phyloP scores from a whole-genome alignment of 306 rosid genomes.

The Astragalus glycyphyllos region DNA sequence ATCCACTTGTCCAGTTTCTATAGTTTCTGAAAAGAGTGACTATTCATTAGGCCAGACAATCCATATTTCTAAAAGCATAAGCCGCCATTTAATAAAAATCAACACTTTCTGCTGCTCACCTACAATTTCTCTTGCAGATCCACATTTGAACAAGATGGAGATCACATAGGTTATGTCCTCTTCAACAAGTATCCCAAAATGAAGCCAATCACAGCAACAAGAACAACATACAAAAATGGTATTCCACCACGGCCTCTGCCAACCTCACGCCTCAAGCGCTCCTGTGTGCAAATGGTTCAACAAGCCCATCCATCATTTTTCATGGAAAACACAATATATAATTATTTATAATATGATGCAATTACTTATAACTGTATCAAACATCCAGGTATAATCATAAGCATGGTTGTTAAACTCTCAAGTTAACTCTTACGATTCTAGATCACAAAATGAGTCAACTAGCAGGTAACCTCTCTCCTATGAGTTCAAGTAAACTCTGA shows the following conservation, averaged over 20 bases:
- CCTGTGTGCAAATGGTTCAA: slow-evolving; percentile 16
- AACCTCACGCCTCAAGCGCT: slow-evolving; percentile 24
- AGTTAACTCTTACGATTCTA: no score
- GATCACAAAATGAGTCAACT: no score
- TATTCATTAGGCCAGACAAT: not conserved
- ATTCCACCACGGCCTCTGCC: slow-evolving; percentile 26
- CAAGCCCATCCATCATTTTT: not conserved
- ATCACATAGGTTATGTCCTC: slow-evolving; percentile 15
- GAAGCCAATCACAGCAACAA: slow-evolving; percentile 34
- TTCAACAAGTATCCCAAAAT: slow-evolving; percentile 28
- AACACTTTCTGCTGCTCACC: slow-evolving; percentile 10
- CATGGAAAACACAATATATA: not conserved
- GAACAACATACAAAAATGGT: slow-evolving; percentile 19
- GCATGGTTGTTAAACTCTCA: no score
- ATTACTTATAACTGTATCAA: not conserved
- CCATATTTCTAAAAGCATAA: slow-evolving; percentile 4
- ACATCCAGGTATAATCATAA: not conserved
- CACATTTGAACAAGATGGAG: not conserved
- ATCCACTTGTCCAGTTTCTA: not conserved
- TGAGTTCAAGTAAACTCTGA: no score
- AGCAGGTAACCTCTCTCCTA: no score
- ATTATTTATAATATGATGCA: not conserved
- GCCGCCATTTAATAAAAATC: not conserved
- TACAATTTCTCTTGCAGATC: not conserved
- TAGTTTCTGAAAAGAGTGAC: not conserved